Base-by-base conservation (phyloP, 331 rosid species). In the Pyracantha coccinea region DNA sequence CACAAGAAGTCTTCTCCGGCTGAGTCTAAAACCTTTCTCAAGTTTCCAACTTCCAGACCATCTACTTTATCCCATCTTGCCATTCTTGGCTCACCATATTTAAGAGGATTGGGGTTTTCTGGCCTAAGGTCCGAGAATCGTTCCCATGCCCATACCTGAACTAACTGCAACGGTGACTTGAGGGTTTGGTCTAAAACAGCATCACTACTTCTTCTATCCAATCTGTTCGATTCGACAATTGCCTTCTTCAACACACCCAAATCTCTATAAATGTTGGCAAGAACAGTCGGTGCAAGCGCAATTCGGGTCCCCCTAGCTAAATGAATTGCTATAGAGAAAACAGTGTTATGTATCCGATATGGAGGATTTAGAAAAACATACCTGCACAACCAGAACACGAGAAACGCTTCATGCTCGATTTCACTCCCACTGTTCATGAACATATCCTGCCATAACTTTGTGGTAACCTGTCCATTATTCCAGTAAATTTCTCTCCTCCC, bases 351-450 rank as follows among this genome's bases (percentile, higher is more conserved):
- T 0, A 88, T 19, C 1, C 8, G 12, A 3, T 14, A 9, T 1
- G 2, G 7, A 31, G n/a, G 73, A 33, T 7, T 29, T 24, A 35
- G 88, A 62, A 27, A 90, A 23, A 88, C 81, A 76, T 78, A 75
- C 29, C 64, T 20, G 2, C 87, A 84, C 59, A 90, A 70, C 96
- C 91, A 90, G 14, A 82, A n/a, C 9, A 67, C 78, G 3, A 90
- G 85, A 25, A 90, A 83, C n/a, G 87, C 91, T 75, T 81, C 88
- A 13, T 84, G 92, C 82, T 90, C 91, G 19, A 90, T 6, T 9
- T 83, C 84, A 14, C 74, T 84, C 9, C 82, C 83, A 70, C 72
- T 81, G 41, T 35, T 35, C 41, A 35, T 35, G 41, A 35, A 35
- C 41, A 0, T 35, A 11, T 35, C 8, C 41, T 35, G 41, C 41